Evolutionary conservation across 208 protist genomes (phyloP), one percentile per base, ranked within the genome.

Genomic region (Acanthamoeba culbertsoni): DNA sequence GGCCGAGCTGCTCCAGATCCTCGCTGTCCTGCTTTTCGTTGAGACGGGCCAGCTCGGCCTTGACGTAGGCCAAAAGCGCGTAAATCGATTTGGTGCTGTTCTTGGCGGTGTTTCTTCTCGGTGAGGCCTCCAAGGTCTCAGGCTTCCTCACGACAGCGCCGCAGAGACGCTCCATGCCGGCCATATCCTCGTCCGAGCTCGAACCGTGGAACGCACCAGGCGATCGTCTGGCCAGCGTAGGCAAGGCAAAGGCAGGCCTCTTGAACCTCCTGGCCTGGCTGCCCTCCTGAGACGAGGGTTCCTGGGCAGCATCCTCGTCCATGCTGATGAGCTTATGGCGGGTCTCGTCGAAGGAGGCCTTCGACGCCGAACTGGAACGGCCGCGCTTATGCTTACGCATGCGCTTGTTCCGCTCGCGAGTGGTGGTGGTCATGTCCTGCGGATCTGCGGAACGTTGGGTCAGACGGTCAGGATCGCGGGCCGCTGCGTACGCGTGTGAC

Each of bases 341-440:
- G 51, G 46, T 59, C 51, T 65, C 51, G n/a, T 68, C 79, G 51
- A 65, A 65, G 4, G 79, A 89, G 51, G 51, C 45, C 46, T 59
- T 68, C 8, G 79, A 89, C 55, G 79, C 79, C 33, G 79, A 68
- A 51, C 2, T 65, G 26, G 79, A 89, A 37, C 51, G 46, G 45
- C 28, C 37, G 23, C 51, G 51, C 79, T 89, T 89, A 0, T 33
- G 23, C 37, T 89, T 59, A 33, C 45, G 79, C 37, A 31, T 59
- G 31, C 79, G 46, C 71, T 53, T 82, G 45, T 82, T 82, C 8
- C 71, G 37, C 31, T 82, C 71, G 71, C 71, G 71, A 1, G 71
- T 82, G 2, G 71, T 82, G 45, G 71, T 82, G 45, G 71, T 82
- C 71, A 82, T 82, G 71, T 82, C 71, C 71, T 82, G 71, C 2